Conservation (phyloP, 305 asterid genomes). For the Fraxinus paxiana region DNA sequence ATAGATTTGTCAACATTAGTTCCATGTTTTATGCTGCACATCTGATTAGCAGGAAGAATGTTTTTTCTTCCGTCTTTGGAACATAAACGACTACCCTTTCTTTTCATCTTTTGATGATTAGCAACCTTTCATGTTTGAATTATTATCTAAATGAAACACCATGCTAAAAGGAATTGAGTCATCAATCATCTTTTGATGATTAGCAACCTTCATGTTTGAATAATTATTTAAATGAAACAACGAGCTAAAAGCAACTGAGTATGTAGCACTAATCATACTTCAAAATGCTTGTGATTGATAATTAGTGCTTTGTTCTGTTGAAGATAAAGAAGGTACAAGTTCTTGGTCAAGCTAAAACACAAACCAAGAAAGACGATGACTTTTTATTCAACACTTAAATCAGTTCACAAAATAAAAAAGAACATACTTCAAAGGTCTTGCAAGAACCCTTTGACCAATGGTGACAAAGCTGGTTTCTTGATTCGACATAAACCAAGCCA, state of each 20-base stretch:
- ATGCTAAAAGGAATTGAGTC: neutral
- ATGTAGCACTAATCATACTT: neutral
- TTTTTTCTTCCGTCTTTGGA: neutral
- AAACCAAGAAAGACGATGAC: neutral
- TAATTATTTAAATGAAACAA: neutral
- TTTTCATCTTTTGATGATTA: neutral
- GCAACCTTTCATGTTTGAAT: neutral
- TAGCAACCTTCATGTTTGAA: constrained; percentile 2
- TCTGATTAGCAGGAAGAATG: neutral
- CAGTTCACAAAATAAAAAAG: constrained; percentile 16
- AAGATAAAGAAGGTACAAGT: constrained; percentile 3
- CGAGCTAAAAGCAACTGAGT: neutral
- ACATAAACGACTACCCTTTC: neutral
- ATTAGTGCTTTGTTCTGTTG: constrained; percentile 1
- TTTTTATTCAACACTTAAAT: neutral
- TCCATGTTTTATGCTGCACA: neutral
- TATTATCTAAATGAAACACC: neutral
- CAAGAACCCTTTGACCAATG: constrained; percentile 98
- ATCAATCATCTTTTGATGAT: neutral
- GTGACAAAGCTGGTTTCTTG: constrained; percentile 99
- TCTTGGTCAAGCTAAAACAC: constrained; percentile 10
- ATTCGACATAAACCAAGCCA: constrained; percentile 99
- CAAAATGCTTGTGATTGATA: neutral
- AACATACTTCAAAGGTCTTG: constrained; percentile 90
- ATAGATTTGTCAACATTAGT: neutral